These are phyloP conservation scores for Fusarium transvaalense DNA, from an alignment of 2,329 filamentous ascomycete species.

Conservation along the genomic window DNA sequence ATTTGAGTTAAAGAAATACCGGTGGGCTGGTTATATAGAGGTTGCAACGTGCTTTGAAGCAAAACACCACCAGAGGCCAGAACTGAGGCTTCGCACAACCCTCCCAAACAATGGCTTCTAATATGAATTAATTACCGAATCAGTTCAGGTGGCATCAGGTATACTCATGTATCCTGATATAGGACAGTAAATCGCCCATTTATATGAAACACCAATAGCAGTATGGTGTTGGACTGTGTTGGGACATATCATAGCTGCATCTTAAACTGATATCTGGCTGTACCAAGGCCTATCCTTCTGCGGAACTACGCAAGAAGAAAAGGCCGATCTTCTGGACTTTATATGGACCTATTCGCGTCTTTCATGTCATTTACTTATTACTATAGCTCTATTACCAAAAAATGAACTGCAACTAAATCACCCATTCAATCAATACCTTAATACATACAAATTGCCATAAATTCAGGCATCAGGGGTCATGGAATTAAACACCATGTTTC, in stretches of 20 bases:
- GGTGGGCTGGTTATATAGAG: not conserved
- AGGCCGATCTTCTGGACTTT: not conserved
- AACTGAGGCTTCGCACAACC: not conserved
- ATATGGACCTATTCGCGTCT: not conserved
- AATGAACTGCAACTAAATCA: not conserved
- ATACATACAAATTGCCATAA: not conserved
- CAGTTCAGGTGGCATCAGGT: not conserved
- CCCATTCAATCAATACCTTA: too few relatives aligned
- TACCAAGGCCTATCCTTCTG: not conserved
- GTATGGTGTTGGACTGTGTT: not conserved
- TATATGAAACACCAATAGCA: not conserved
- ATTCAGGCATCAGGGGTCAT: too few relatives aligned
- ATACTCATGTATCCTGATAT: not conserved
- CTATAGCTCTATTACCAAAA: not conserved
- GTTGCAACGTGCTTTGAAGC: not conserved
- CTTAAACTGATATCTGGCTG: too few relatives aligned
- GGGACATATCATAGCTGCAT: too few relatives aligned
- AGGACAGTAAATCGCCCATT: fast-evolving
- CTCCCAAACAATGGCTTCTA: not conserved
- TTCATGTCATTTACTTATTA: not conserved
- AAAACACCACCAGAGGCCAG: not conserved
- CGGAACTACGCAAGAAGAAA: not conserved
- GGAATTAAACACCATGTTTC: not conserved
- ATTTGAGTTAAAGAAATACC: not conserved
- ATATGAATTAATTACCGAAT: too few relatives aligned